These are phyloP conservation scores for Ophiostoma tasmaniense DNA, from an alignment of 2,329 filamentous ascomycete species.

Conservation along the genomic window DNA sequence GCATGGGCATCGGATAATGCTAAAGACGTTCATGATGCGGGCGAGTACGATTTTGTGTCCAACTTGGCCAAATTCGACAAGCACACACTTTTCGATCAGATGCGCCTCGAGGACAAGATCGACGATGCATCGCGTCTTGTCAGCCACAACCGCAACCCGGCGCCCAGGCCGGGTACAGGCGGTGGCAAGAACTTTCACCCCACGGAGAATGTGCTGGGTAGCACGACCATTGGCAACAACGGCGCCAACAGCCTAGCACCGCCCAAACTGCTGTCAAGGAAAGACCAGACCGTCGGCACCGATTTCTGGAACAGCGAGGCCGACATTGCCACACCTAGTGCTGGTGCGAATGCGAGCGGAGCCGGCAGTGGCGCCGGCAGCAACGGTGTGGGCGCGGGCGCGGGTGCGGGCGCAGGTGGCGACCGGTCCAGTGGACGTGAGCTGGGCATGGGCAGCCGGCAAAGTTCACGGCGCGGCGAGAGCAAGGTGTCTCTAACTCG, in stretches of 20 bases:
- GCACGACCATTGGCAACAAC: slow-evolving; percentile 29
- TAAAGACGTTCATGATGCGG: slow-evolving; percentile 85
- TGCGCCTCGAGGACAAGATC: slow-evolving; percentile 76
- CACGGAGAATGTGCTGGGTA: slow-evolving; percentile 81
- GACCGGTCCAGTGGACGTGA: slow-evolving; percentile 37
- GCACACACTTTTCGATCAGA: slow-evolving; percentile 80
- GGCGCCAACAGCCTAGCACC: slow-evolving; percentile 18
- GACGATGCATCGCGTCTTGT: slow-evolving; percentile 89
- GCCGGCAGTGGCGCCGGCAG: slow-evolving; percentile 14
- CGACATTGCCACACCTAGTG: slow-evolving; percentile 39
- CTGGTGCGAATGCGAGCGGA: slow-evolving; percentile 23
- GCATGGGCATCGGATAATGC: slow-evolving; percentile 96
- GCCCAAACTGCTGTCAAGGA: slow-evolving; percentile 26
- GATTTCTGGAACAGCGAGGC: slow-evolving; percentile 70
- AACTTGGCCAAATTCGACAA: slow-evolving; percentile 95
- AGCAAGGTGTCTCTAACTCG: slow-evolving; percentile 42
- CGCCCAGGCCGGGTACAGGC: slow-evolving; percentile 45
- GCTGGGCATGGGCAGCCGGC: slow-evolving; percentile 43
- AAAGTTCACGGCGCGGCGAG: slow-evolving; percentile 42
- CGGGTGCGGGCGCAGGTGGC: slow-evolving; percentile 10
- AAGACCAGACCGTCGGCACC: slow-evolving; percentile 29
- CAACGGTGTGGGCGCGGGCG: not conserved
- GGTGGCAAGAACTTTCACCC: slow-evolving; percentile 87
- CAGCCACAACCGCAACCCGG: slow-evolving; percentile 68
- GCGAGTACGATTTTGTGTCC: slow-evolving; percentile 87